Base-by-base conservation (phyloP, 495 filamentous ascomycete species). In the Penicillium lagena region DNA sequence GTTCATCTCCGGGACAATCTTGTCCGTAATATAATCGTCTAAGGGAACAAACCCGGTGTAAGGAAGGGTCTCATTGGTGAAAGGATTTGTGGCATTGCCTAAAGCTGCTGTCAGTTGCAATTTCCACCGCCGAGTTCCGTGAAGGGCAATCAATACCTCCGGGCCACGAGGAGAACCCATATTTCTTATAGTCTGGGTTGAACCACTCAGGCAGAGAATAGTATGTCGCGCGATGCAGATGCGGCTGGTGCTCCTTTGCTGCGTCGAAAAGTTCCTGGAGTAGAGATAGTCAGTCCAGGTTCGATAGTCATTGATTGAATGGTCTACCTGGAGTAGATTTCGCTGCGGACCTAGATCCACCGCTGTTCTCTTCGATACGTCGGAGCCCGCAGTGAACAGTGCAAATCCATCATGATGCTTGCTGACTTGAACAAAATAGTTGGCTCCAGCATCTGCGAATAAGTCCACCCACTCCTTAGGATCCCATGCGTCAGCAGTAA, bases 171-270 rank as follows among this genome's bases (percentile, higher is more conserved):
- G 42, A 54, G 41, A 71, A 72, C 8, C 68, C 67, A 50, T 77
- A 77, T 7, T 62, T 56, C 6, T 59, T 62, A 47, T 69, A 80
- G 36, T 70, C 70, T 0, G 75, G 76, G 46, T 75, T 70, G 46
- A 76, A 78, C 77, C 77, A 80, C 52, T 79, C 76, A 0, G 76
- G 74, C 4, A 79, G 62, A n/a, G 65, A 71, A 53, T 68, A 78
- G 50, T 80, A 79, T 0, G 73, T 71, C 2, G 64, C 73, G 7
- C 70, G 69, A 29, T 68, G 62, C 3, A 80, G 60, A 1, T 63
- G 42, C 4, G 76, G 76, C 40, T 78, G 76, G 45, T 78, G 63
- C 13, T 55, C 50, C 7, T 59, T 59, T 0, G 75, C 66, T 2
- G 76, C 76, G 44, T 71, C 65, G 51, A 78, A 76, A 4, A 80